Evolutionary conservation across 495 filamentous ascomycete species (phyloP).

Genomic region (Penicillium bovifimosum): DNA sequence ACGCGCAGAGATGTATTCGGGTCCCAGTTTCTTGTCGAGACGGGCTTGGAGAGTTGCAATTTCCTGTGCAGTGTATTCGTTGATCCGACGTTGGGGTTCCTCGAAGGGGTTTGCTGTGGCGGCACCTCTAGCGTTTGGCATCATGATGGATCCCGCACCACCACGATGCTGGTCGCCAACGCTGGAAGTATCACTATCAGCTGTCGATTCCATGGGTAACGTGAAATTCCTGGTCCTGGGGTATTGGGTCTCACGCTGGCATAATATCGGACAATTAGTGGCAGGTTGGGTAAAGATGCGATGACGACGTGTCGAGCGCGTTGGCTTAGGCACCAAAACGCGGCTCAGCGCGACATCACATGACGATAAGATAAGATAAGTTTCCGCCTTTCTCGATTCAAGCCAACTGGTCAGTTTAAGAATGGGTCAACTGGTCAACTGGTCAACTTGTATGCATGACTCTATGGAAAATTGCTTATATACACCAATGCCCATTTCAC

Average conservation of each 20-base stretch:
- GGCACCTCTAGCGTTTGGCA: slow-evolving; percentile 31
- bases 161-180: slow-evolving; percentile 73
- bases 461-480: no score
- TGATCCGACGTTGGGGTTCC: slow-evolving; percentile 59
- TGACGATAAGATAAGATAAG: slow-evolving; percentile 25
- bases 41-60: slow-evolving; percentile 82
- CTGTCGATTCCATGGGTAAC: slow-evolving; percentile 3
- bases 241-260: slow-evolving; percentile 39
- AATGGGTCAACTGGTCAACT: no score
- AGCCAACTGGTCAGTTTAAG: no score
- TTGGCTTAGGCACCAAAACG: slow-evolving; percentile 17
- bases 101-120: slow-evolving; percentile 68
- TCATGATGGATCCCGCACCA: slow-evolving; percentile 31
- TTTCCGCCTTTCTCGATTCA: no score
- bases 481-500: no score
- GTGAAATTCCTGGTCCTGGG: background rate
- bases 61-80: slow-evolving; percentile 79
- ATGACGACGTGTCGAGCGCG: slow-evolving; percentile 21
- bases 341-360: slow-evolving; percentile 39
- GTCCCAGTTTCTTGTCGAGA: slow-evolving; percentile 90
- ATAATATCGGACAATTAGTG: slow-evolving; percentile 20
- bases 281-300: slow-evolving; percentile 13
- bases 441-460: no score
- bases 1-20: slow-evolving; percentile 87
- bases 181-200: slow-evolving; percentile 43